Evolutionary conservation across 2,329 filamentous ascomycete species (phyloP), one percentile per base, ranked within the genome.

Genomic region (Endoconidiophora polonica): DNA sequence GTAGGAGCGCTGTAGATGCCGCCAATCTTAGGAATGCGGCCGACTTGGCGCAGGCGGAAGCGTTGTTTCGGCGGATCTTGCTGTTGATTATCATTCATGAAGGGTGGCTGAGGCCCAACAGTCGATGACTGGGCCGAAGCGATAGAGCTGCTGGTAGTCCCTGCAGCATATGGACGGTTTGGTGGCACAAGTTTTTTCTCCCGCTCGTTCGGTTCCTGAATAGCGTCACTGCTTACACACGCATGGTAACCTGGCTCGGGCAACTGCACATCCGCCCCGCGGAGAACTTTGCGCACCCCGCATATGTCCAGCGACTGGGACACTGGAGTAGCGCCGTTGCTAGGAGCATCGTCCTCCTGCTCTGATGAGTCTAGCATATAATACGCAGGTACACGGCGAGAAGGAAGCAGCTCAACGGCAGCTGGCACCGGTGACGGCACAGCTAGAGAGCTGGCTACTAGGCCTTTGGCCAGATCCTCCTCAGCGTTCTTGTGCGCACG

Each of bases 11-110:
- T 78, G 43, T 77, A 85, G 26, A 90, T 71, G 29, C 29, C 29
- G 12, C 29, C 29, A 3, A 94, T 86, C 58, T 79, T 79, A 6
- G 88, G 88, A 47, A 94, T 94, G 14, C 88, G 77, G 6, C 87
- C 88, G 44, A 94, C 79, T 57, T 90, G 86, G 24, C 80, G 77
- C 16, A 94, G 68, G 50, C 87, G 74, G 59, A 77, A 84, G 5
- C 60, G 62, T 6, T 29, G 33, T 5, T 9, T 16, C 4, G 43
- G 41, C 12, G 26, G 26, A 18, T 18, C 16, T 10, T 33, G 9
- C 29, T 33, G 29, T 12, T 33, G 29, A 18, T 6, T n/a, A 4
- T 16, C 16, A 14, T 29, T 20, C 3, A 44, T 44, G 7, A 23
- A 16, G 20, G 20, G 24, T 9, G 36, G 26, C 36, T 50, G 48